Base-by-base conservation (phyloP, 192 early-diverging fungal genomes). In the Mycoemilia scoparia region DNA sequence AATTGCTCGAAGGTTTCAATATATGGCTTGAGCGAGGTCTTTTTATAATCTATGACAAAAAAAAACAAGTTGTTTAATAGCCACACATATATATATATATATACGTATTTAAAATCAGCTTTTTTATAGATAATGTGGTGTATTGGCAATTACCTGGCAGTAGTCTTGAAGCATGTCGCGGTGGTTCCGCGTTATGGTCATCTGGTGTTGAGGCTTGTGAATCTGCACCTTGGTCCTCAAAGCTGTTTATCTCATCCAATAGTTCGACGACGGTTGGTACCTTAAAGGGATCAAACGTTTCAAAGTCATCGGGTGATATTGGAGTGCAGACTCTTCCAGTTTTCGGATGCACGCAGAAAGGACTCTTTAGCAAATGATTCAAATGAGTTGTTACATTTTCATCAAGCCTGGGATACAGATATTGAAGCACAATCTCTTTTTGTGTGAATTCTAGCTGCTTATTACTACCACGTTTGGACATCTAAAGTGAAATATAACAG, bases 321-420 rank as follows among this genome's bases (percentile, higher is more conserved):
- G 92, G 92, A n/a, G 92, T 82, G 62, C 89, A 95, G 8, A 97
- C 85, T 17, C 77, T 64, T 73, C 89, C 81, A 7, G 89, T 91
- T 50, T 82, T 85, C 13, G 92, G 92, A 44, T 97, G 92, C 14
- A 92, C 77, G 59, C 88, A 97, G 52, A 97, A 95, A 5, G 92
- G 92, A 45, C 77, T 76, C 52, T 97, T 97, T 17, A 97, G 70
- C 67, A 97, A 83, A 66, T 97, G 92, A 52, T 79, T 84, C 6
- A 91, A 70, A 21, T 80, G 73, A 10, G 73, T 81, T 1, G 84
- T 75, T 15, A 97, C 92, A 34, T 92, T 87, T 19, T 77, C 74
- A 56, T 97, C 89, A 23, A 97, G 67, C 19, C 92, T 74, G 14
- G 92, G 92, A 33, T 97, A 97, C 2, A 70, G 69, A 41, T 80